phyloP scores from a whole-genome alignment of 257 asterid genomes.

The Leptodermis oblonga region DNA sequence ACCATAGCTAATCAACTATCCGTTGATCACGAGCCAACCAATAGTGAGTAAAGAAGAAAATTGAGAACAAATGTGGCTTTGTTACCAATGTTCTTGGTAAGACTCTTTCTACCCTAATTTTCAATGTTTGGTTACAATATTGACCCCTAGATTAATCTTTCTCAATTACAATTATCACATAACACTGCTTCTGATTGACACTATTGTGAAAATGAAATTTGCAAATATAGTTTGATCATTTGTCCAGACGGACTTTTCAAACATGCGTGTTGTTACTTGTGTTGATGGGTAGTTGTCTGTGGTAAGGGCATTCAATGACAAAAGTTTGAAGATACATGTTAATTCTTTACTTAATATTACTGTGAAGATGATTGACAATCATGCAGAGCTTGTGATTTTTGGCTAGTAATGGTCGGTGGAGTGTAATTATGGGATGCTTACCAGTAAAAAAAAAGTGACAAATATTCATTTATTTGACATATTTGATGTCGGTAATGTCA shows the following conservation, averaged over 20 bases:
- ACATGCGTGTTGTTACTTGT: slow-evolving; percentile 83
- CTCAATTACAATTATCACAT: neutral
- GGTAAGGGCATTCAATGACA: slow-evolving; percentile 94
- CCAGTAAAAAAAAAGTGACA: too few relatives aligned
- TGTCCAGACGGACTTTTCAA: neutral
- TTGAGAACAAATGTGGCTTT: slow-evolving; percentile 93
- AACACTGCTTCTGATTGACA: neutral
- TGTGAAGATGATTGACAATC: too few relatives aligned
- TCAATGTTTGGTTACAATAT: neutral
- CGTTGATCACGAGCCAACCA: slow-evolving; percentile 85
- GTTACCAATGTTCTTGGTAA: slow-evolving; percentile 89
- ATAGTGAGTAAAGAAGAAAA: slow-evolving; percentile 57
- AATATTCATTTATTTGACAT: too few relatives aligned
- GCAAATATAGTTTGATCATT: neutral
- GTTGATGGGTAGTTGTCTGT: slow-evolving; percentile 95
- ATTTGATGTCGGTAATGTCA: too few relatives aligned
- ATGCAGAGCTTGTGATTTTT: too few relatives aligned
- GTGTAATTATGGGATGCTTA: too few relatives aligned
- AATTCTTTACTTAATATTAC: too few relatives aligned
- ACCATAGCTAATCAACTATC: slow-evolving; percentile 77
- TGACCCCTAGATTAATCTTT: slow-evolving; percentile 2
- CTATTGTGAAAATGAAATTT: neutral
- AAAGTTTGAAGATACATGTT: too few relatives aligned
- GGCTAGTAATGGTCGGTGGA: too few relatives aligned
- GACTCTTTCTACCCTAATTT: neutral